Conservation (phyloP, 2,329 filamentous ascomycete species). For the Aspergillus oerlinghausenensis region DNA sequence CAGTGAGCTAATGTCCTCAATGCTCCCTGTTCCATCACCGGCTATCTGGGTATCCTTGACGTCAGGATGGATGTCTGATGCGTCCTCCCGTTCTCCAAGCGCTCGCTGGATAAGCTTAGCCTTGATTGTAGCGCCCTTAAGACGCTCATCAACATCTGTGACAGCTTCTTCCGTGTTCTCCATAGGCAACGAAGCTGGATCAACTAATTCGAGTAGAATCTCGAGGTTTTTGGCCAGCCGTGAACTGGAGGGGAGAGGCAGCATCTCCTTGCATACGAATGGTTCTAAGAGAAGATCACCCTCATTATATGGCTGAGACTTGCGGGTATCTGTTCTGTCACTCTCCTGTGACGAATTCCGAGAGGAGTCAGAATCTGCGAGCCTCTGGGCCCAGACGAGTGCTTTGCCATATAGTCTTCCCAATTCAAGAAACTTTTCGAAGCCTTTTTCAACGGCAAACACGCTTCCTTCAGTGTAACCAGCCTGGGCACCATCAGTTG, state of each 20-base stretch:
- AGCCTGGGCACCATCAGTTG: slow-evolving; percentile 68
- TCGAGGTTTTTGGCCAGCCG: slow-evolving; percentile 73
- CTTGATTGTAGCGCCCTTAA: slow-evolving; percentile 80
- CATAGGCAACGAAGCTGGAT: slow-evolving; percentile 70
- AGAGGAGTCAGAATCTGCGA: slow-evolving; percentile 39
- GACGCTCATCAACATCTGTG: slow-evolving; percentile 81
- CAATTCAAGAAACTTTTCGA: slow-evolving; percentile 82
- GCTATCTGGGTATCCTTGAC: slow-evolving; percentile 25
- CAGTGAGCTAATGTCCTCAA: slow-evolving; percentile 45
- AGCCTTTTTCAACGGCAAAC: slow-evolving; percentile 87
- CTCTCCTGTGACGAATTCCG: slow-evolving; percentile 6
- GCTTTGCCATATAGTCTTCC: slow-evolving; percentile 74
- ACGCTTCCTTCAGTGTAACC: slow-evolving; percentile 84
- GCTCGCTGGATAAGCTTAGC: slow-evolving; percentile 78
- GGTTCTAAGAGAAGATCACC: slow-evolving; percentile 20
- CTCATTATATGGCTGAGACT: slow-evolving; percentile 1
- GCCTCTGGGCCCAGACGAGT: slow-evolving; percentile 75
- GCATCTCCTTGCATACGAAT: slow-evolving; percentile 37
- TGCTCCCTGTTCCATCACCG: slow-evolving; percentile 40
- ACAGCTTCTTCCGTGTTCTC: slow-evolving; percentile 86
- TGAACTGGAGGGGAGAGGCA: slow-evolving; percentile 51
- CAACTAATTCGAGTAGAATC: slow-evolving; percentile 70
- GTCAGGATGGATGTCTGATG: slow-evolving; percentile 21
- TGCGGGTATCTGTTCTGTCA: not conserved
- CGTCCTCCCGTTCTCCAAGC: slow-evolving; percentile 44